Percentiles rank a stretch among this genome's conserved stretches.
These are phyloP conservation scores for Mycosphaerella arachidis DNA, from an alignment of 2,329 filamentous ascomycete species.

Conservation along the genomic window DNA sequence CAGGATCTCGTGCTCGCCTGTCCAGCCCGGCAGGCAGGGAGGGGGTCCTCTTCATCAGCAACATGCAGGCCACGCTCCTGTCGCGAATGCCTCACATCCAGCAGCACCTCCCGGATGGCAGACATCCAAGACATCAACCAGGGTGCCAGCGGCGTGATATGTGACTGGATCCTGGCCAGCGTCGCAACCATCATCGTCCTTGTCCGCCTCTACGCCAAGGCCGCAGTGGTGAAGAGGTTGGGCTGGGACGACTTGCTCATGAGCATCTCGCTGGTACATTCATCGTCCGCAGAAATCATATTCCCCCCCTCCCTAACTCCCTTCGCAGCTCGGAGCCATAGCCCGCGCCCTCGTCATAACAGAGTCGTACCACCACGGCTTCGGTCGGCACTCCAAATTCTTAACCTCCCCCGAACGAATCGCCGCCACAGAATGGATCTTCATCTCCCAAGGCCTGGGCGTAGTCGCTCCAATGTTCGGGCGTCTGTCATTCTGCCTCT, in stretches of 20 bases:
- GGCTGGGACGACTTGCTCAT: slow-evolving; percentile 1
- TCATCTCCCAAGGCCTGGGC: neutral
- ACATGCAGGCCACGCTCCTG: neutral
- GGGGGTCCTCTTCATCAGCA: neutral
- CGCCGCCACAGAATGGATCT: neutral
- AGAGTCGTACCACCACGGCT: neutral
- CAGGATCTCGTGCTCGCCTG: no score
- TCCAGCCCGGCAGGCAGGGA: no score
- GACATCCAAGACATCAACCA: neutral
- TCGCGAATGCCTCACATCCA: neutral
- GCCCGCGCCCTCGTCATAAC: neutral
- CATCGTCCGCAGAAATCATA: no score
- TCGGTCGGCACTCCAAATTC: neutral
- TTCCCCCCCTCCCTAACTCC: neutral
- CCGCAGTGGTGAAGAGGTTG: neutral
- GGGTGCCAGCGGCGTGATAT: neutral
- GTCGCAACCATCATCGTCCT: neutral
- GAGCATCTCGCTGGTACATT: neutral
- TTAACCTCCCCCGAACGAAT: neutral
- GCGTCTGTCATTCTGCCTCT: neutral
- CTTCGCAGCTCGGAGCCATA: neutral
- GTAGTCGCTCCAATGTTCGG: neutral
- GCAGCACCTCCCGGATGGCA: neutral
- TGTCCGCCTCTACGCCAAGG: neutral
- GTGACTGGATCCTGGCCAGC: slow-evolving; percentile 1